Percentiles rank a stretch among this genome's conserved stretches.
Conservation (phyloP, 225 moss, liverwort and hornwort genomes). For the Neckera pumila region DNA sequence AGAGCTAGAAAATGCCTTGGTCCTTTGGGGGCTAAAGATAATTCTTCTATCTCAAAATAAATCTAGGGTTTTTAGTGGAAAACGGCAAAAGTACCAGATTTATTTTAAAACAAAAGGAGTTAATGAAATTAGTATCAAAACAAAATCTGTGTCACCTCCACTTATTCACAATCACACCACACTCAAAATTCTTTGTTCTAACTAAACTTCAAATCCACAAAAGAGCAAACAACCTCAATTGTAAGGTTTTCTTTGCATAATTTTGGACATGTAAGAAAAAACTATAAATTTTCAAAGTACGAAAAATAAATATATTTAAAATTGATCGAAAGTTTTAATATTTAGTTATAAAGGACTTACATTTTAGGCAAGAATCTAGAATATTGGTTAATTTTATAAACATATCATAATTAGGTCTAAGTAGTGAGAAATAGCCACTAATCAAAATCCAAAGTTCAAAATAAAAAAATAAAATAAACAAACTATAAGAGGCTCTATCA, state of each 20-base stretch:
- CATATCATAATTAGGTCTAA: fast-evolving
- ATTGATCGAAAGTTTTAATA: neutral
- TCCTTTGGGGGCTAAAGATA: too few species aligned
- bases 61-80: too few species aligned
- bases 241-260: too few species aligned
- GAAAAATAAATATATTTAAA: neutral
- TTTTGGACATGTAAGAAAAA: too few species aligned
- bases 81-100: too few species aligned
- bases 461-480: too few species aligned
- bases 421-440: too few species aligned
- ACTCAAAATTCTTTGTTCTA: neutral
- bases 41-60: too few species aligned
- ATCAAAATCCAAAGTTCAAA: too few species aligned
- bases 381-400: neutral
- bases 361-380: neutral
- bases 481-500: fast-evolving
- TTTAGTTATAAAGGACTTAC: neutral
- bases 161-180: neutral
- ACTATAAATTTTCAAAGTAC: neutral
- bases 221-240: too few species aligned
- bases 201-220: neutral
- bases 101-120: too few species aligned
- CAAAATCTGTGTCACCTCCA: neutral
- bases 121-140: neutral
- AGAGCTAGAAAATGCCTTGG: too few species aligned